phyloP scores from a whole-genome alignment of 2,329 filamentous ascomycete genomes.

The Diaporthe ilicicola region DNA sequence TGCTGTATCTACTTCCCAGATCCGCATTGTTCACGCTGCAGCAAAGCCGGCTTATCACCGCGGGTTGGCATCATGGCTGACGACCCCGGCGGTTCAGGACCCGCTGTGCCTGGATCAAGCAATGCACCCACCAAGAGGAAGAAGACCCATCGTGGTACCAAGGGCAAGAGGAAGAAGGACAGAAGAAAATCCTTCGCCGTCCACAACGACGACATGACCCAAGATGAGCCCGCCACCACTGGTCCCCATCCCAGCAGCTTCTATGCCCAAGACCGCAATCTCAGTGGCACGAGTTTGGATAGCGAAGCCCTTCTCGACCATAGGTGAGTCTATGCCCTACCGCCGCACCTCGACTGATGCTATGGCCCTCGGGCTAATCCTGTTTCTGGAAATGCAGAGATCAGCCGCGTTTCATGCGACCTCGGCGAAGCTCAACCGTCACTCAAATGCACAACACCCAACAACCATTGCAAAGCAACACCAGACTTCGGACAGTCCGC shows the following conservation, averaged over 20 bases:
- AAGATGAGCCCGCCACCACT: slow-evolving; percentile 42
- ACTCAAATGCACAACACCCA: slow-evolving; percentile 44
- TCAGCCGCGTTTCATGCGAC: slow-evolving; percentile 67
- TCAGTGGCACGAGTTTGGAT: slow-evolving; percentile 87
- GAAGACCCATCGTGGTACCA: slow-evolving; percentile 73
- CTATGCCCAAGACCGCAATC: slow-evolving; percentile 63
- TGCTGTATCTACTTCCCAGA: not conserved
- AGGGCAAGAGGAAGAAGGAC: slow-evolving; percentile 73
- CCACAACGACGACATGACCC: slow-evolving; percentile 61
- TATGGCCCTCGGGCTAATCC: slow-evolving; percentile 22
- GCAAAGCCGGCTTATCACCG: slow-evolving; percentile 3
- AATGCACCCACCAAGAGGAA: slow-evolving; percentile 60
- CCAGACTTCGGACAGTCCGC: slow-evolving; percentile 40
- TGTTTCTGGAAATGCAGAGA: slow-evolving; percentile 51
- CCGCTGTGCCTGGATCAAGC: slow-evolving; percentile 28
- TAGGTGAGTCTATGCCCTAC: slow-evolving; percentile 59
- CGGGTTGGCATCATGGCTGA: slow-evolving; percentile 7
- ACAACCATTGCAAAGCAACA: slow-evolving; percentile 40
- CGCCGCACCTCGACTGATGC: not conserved
- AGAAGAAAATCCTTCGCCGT: slow-evolving; percentile 84
- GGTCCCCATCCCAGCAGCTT: slow-evolving; percentile 50
- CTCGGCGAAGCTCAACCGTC: slow-evolving; percentile 67
- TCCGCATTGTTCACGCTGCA: not conserved
- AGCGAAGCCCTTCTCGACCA: slow-evolving; percentile 91
- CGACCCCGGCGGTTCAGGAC: not conserved